phyloP scores from a whole-genome alignment of 1,284 basidiomycete genomes.

The Cutaneotrichosporon dermatis region DNA sequence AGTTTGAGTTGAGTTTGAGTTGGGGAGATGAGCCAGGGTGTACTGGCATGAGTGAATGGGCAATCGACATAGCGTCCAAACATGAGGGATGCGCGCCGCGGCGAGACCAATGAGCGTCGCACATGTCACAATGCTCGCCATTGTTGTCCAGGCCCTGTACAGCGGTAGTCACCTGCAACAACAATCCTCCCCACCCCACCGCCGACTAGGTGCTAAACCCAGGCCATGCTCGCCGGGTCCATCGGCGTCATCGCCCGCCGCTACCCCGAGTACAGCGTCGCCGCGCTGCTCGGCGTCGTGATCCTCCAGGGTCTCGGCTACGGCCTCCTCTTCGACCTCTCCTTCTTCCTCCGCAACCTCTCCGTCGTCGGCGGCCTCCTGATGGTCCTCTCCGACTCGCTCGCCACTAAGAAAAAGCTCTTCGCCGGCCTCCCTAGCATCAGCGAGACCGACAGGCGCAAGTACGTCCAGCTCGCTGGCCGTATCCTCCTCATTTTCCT shows the following conservation, averaged over 20 bases:
- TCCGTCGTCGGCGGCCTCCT: slow-evolving; percentile 87
- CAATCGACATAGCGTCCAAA: no score
- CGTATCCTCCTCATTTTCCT: slow-evolving; percentile 98
- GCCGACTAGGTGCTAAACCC: slow-evolving; percentile 5
- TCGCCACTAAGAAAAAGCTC: slow-evolving; percentile 76
- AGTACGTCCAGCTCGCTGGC: slow-evolving; percentile 98
- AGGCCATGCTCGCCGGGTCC: slow-evolving; percentile 91
- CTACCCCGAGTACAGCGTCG: slow-evolving; percentile 82
- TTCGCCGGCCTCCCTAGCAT: slow-evolving; percentile 89
- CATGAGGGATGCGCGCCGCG: no score
- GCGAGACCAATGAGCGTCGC: no score
- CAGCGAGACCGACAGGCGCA: slow-evolving; percentile 92
- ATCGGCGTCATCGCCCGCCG: slow-evolving; percentile 80
- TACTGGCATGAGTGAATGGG: no score
- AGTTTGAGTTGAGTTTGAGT: slow-evolving; percentile 45
- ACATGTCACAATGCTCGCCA: no score
- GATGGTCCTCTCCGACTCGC: slow-evolving; percentile 97
- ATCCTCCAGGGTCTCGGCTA: slow-evolving; percentile 92
- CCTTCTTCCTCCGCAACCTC: slow-evolving; percentile 97
- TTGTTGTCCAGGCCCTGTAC: no score
- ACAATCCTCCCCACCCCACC: no score
- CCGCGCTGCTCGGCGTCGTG: slow-evolving; percentile 84
- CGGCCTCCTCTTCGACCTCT: slow-evolving; percentile 93
- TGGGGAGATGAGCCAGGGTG: no score
- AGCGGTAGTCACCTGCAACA: no score